Conservation (phyloP, 2,329 filamentous ascomycete species). For the Hypoxylon sp. region DNA sequence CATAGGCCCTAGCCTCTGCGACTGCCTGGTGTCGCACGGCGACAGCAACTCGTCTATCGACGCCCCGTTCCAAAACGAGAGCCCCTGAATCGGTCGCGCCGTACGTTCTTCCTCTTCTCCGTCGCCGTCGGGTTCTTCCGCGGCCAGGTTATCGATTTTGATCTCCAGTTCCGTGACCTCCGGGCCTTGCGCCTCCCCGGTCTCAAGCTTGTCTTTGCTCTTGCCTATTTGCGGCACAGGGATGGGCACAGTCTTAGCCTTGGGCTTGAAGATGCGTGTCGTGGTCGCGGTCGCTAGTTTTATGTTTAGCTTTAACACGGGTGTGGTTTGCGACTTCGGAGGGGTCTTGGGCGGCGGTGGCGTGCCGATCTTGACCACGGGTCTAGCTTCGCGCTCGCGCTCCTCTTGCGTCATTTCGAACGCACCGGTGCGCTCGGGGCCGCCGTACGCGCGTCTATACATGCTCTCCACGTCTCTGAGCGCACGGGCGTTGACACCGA, state of each 20-base stretch:
- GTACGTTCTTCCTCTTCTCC: conserved; percentile 54
- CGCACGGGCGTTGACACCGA: conserved; percentile 66
- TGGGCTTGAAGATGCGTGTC: conserved; percentile 45
- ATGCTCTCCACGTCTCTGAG: conserved; percentile 69
- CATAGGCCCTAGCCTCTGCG: conserved; percentile 61
- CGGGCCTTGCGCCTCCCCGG: not conserved
- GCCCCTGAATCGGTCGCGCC: conserved; percentile 47
- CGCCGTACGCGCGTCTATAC: conserved; percentile 71
- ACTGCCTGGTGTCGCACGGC: conserved; percentile 38
- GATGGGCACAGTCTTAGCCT: conserved; percentile 36
- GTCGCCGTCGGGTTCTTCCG: conserved; percentile 52
- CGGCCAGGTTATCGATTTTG: conserved; percentile 19
- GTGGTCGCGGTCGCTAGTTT: conserved; percentile 45
- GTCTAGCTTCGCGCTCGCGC: conserved; percentile 43
- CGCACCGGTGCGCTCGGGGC: conserved; percentile 61
- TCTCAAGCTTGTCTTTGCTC: not conserved
- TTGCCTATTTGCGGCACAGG: not conserved
- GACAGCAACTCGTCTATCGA: conserved; percentile 64
- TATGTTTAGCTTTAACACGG: conserved; percentile 51
- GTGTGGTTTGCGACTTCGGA: conserved; percentile 45
- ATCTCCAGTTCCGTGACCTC: conserved; percentile 24
- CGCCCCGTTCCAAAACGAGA: conserved; percentile 43
- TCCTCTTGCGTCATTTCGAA: conserved; percentile 59
- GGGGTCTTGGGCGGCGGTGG: conserved; percentile 40
- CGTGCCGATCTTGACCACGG: conserved; percentile 40